These are phyloP conservation scores for Eucalyptus fibrosa DNA, from an alignment of 345 rosid species.

Conservation along the genomic window DNA sequence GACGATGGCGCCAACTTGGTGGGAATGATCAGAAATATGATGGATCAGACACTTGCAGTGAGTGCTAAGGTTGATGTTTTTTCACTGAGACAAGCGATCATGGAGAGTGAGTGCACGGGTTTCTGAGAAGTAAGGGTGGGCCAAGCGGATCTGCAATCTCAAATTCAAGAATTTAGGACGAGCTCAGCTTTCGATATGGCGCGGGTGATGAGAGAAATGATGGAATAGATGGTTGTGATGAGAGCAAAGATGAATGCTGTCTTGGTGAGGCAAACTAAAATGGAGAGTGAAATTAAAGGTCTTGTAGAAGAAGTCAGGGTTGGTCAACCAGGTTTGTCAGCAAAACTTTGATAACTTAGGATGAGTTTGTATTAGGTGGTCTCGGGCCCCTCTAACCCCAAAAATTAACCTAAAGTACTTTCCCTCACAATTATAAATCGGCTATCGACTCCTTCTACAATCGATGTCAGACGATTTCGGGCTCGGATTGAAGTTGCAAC, in stretches of 20 bases:
- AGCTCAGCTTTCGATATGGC: not conserved
- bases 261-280: not conserved
- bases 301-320: not conserved
- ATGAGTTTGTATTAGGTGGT: not conserved
- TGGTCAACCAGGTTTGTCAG: not conserved
- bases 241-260: not conserved
- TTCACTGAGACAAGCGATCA: not conserved
- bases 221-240: not conserved
- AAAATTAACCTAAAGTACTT: accelerated
- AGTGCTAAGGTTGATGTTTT: not conserved
- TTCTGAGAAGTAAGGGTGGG: not conserved
- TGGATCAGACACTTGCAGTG: not conserved
- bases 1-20: not conserved
- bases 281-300: not conserved
- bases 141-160: accelerated
- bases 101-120: not conserved
- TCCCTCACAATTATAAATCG: accelerated
- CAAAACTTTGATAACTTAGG: not conserved
- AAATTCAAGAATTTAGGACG: not conserved
- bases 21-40: not conserved
- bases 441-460: accelerated
- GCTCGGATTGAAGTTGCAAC: accelerated
- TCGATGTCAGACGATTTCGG: accelerated
- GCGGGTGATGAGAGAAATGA: not conserved
- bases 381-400: accelerated